Evolutionary conservation across 768 basidiomycete species (phyloP).

Genomic region (Hypholoma sublateritium): DNA sequence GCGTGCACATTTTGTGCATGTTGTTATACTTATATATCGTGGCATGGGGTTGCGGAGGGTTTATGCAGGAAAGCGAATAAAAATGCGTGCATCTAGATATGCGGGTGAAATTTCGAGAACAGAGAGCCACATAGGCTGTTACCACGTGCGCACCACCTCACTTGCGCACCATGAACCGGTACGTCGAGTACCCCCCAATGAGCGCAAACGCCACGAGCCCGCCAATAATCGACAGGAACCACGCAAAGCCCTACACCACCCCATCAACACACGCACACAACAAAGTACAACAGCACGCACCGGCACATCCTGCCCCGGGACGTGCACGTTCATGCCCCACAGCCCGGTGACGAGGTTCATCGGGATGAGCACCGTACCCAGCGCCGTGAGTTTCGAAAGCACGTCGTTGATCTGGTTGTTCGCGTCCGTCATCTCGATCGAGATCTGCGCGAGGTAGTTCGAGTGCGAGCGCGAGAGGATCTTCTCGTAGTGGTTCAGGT

Average conservation of each 20-base stretch:
- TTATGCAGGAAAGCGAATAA: too few relatives aligned
- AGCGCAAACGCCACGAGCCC: conserved; percentile 78
- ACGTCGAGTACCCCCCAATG: conserved; percentile 77
- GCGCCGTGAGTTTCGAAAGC: conserved; percentile 91
- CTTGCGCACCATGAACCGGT: conserved; percentile 66
- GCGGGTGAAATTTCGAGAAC: background rate
- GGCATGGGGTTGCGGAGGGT: too few relatives aligned
- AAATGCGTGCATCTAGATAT: too few relatives aligned
- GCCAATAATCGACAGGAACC: conserved; percentile 89
- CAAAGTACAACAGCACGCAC: conserved; percentile 38
- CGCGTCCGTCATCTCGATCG: conserved; percentile 99
- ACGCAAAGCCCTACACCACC: conserved; percentile 50
- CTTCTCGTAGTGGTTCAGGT: conserved; percentile 99
- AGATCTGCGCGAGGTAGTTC: conserved; percentile 98
- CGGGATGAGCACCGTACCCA: conserved; percentile 96
- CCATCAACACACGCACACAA: background rate
- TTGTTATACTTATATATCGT: too few relatives aligned
- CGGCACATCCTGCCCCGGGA: conserved; percentile 78
- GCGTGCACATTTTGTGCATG: too few relatives aligned
- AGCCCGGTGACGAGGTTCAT: conserved; percentile 97
- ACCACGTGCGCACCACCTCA: conserved; percentile 7
- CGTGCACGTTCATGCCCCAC: conserved; percentile 99
- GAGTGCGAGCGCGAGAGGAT: conserved; percentile 98
- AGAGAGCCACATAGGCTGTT: background rate
- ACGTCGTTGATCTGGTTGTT: conserved; percentile 99